Percentiles rank a stretch among this genome's conserved stretches.
phyloP scores from a whole-genome alignment of 805 yeast genomes.

The Yamadazyma paraphyllophila region DNA sequence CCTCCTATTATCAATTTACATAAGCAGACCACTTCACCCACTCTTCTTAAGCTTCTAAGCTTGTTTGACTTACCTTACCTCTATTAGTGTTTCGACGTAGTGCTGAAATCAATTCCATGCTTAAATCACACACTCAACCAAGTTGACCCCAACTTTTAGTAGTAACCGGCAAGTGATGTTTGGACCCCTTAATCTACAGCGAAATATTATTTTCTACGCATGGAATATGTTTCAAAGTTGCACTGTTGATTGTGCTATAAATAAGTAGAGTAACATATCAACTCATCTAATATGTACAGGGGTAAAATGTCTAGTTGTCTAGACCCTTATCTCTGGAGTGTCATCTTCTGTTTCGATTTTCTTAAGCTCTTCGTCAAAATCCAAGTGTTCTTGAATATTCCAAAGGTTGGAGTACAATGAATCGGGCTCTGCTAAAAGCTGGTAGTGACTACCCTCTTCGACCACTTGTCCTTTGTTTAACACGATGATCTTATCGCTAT shows the following conservation, averaged over 20 bases:
- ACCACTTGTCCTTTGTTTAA: constrained; percentile 72
- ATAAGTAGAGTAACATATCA: background rate
- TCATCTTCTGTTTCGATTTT: background rate
- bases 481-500: constrained; percentile 90
- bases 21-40: too few species aligned
- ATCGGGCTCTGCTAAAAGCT: constrained; percentile 48
- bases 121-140: background rate
- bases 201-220: background rate
- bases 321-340: background rate
- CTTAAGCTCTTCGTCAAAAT: constrained; percentile 37
- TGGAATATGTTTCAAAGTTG: background rate
- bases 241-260: background rate
- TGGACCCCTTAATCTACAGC: background rate
- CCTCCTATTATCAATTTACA: too few species aligned
- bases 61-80: too few species aligned
- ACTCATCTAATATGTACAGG: too few species aligned
- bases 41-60: too few species aligned
- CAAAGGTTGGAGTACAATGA: constrained; percentile 81
- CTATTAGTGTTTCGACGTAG: too few species aligned
- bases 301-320: background rate
- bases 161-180: too few species aligned
- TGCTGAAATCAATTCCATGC: background rate
- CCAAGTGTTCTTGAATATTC: constrained; percentile 86
- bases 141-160: too few species aligned
- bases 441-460: constrained; percentile 84